phyloP scores from a whole-genome alignment of 1,139 yeast genomes.

The Geotrichum citri-aurantii region DNA sequence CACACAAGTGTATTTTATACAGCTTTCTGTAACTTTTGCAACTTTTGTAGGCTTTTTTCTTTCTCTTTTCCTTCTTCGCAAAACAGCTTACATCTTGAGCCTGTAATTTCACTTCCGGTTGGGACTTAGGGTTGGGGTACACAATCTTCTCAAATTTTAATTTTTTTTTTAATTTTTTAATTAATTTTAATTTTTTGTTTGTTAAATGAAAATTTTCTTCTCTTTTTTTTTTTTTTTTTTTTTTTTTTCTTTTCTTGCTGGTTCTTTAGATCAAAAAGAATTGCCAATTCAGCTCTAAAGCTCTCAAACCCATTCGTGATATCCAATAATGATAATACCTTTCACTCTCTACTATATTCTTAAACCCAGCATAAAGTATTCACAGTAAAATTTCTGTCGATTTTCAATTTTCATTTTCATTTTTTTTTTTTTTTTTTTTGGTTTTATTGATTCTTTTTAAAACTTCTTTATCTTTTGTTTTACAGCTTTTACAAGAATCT shows the following conservation, averaged over 20 bases:
- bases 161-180: neutral
- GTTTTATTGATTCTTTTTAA: slow-evolving; percentile 32
- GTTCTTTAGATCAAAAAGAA: slow-evolving; percentile 6
- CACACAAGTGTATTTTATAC: no score
- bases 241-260: neutral
- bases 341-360: slow-evolving; percentile 1
- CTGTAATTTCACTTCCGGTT: neutral
- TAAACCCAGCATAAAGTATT: slow-evolving; percentile 4
- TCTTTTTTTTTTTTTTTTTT: no score
- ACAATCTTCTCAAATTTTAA: neutral
- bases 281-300: neutral
- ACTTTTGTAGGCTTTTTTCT: no score
- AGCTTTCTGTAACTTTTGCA: no score
- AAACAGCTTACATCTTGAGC: no score
- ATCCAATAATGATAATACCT: slow-evolving; percentile 4
- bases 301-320: neutral
- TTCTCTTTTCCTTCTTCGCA: neutral
- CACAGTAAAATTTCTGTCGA: slow-evolving; percentile 37
- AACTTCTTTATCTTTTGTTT: slow-evolving; percentile 27
- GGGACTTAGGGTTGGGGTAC: neutral
- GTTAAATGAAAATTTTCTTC: neutral
- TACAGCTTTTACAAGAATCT: slow-evolving; percentile 26
- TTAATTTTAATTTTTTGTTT: neutral
- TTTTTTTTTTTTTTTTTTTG: slow-evolving; percentile 23
- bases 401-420: slow-evolving; percentile 40